Conservation (phyloP, 2,329 filamentous ascomycete genomes). For the Davidsoniella neocaledoniae region DNA sequence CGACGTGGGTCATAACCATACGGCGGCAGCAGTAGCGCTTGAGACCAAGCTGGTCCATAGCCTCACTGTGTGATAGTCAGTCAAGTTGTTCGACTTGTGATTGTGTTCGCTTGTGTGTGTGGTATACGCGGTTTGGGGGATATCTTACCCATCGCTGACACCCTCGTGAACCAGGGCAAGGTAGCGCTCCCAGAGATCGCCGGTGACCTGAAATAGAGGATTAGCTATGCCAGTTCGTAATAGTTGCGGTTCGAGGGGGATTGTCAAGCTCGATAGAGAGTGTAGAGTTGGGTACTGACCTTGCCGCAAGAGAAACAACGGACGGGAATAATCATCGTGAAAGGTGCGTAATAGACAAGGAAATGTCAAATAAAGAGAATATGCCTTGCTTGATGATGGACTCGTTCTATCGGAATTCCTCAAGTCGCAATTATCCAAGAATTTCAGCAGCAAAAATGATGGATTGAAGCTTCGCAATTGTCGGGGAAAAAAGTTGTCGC, state of each 20-base stretch:
- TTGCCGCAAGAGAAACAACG: constrained; percentile 99
- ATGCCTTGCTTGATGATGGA: too few species aligned
- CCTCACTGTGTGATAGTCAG: constrained; percentile 46
- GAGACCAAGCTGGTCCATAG: constrained; percentile 86
- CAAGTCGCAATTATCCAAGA: too few species aligned
- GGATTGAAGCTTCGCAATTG: not conserved
- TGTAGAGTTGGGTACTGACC: constrained; percentile 33
- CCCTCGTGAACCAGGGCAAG: constrained; percentile 71
- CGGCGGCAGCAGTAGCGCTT: constrained; percentile 96
- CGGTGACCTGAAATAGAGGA: constrained; percentile 56
- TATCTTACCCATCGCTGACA: constrained; percentile 52
- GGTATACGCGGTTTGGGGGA: not conserved
- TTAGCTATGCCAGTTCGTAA: constrained; percentile 16
- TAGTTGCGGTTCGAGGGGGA: not conserved
- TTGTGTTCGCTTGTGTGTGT: not conserved
- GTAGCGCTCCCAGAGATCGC: constrained; percentile 95
- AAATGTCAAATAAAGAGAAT: too few species aligned
- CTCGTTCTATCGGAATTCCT: too few species aligned
- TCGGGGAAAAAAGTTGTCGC: constrained; percentile 10
- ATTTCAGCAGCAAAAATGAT: too few species aligned
- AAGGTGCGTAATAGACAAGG: not conserved
- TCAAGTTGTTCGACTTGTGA: too few species aligned
- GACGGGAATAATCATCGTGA: constrained; percentile 92
- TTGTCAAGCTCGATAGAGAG: constrained; percentile 5
- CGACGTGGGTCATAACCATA: constrained; percentile 99